A percentile compares a stretch with the other conserved stretches of the same genome.
These are phyloP conservation scores for Ambrosia hybrid DNA, from an alignment of 140 eudicot species.

Conservation along the genomic window DNA sequence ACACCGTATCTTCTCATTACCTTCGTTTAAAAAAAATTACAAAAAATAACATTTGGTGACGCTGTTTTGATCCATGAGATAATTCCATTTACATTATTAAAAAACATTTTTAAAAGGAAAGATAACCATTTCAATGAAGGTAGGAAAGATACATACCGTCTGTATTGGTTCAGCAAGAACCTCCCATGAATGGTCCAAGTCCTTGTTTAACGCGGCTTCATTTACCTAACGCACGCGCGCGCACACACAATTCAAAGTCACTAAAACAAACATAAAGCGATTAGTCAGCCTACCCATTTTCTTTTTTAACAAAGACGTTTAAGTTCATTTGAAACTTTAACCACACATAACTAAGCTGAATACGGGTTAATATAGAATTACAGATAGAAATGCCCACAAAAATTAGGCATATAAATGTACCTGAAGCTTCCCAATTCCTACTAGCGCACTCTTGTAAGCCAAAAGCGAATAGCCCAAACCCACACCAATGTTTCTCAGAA, in stretches of 20 bases:
- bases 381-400: constrained; percentile 3
- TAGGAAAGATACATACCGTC: constrained; percentile 55
- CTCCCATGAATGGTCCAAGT: constrained; percentile 81
- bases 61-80: neutral
- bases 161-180: constrained; percentile 99
- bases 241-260: neutral
- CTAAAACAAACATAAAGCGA: neutral
- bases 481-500: constrained; percentile 90
- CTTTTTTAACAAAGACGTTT: neutral
- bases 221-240: constrained; percentile 57
- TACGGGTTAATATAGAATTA: neutral
- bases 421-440: constrained; percentile 95
- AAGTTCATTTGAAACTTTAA: neutral
- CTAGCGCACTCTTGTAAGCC: constrained; percentile 74
- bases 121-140: constrained; percentile 1
- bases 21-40: constrained; percentile 18
- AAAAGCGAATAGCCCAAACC: constrained; percentile 82
- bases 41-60: neutral
- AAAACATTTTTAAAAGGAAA: neutral
- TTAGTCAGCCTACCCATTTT: neutral
- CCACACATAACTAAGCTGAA: too few species aligned
- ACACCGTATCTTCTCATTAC: constrained; percentile 96
- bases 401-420: constrained; percentile 25
- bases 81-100: neutral
- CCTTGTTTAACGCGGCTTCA: constrained; percentile 62